phyloP scores from a whole-genome alignment of 73 alveolate genomes.

The Blepharisma stoltei region DNA sequence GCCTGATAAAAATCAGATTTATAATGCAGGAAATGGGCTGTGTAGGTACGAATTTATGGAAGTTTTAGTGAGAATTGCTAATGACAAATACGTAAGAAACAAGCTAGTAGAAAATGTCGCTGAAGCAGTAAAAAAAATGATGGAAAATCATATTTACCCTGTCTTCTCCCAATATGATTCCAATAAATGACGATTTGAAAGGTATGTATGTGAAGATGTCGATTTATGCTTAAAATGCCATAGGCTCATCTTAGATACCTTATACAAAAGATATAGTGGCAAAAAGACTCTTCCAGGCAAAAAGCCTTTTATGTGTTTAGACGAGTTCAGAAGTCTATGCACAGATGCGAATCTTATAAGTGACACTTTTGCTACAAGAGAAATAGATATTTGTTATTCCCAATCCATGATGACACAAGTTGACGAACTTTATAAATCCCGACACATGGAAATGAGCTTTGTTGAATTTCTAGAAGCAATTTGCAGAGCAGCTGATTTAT shows the following conservation, averaged over 20 bases:
- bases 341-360: slow-evolving; percentile 56
- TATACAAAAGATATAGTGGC: slow-evolving; percentile 46
- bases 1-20: slow-evolving; percentile 30
- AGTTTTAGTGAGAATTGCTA: slow-evolving; percentile 48
- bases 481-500: background rate
- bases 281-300: slow-evolving; percentile 49
- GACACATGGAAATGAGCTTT: slow-evolving; percentile 66
- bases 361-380: slow-evolving; percentile 68
- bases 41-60: slow-evolving; percentile 47
- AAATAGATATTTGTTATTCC: slow-evolving; percentile 59
- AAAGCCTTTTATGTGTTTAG: slow-evolving; percentile 49
- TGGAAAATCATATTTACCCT: background rate
- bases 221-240: slow-evolving; percentile 29
- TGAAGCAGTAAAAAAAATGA: background rate
- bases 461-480: slow-evolving; percentile 70
- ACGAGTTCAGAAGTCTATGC: slow-evolving; percentile 64
- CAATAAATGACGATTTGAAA: background rate
- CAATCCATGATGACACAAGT: slow-evolving; percentile 76
- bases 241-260: slow-evolving; percentile 14
- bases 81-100: slow-evolving; percentile 42
- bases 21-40: slow-evolving; percentile 44
- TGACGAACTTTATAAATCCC: slow-evolving; percentile 63
- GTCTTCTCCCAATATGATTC: background rate
- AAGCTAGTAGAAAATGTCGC: background rate
- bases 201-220: background rate